Evolutionary conservation across 768 basidiomycete species (phyloP).

Genomic region (Trametes coccinea): DNA sequence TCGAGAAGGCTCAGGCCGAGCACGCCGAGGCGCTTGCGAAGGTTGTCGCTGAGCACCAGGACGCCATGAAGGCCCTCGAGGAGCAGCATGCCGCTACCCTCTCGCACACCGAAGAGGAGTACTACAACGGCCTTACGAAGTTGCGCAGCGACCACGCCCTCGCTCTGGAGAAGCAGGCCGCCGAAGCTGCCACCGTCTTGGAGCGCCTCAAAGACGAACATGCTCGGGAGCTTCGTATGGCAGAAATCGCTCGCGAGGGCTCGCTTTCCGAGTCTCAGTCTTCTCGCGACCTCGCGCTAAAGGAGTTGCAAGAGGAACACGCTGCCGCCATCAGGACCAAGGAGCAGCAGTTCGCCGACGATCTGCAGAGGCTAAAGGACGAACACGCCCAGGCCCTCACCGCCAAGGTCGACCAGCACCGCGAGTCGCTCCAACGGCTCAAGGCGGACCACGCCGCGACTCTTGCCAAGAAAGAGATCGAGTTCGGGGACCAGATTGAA

Average conservation of each 20-base stretch:
- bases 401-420: slow-evolving; percentile 62
- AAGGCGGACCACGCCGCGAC: slow-evolving; percentile 58
- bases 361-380: slow-evolving; percentile 63
- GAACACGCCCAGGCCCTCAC: slow-evolving; percentile 58
- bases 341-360: slow-evolving; percentile 63
- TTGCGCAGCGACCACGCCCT: slow-evolving; percentile 72
- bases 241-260: slow-evolving; percentile 74
- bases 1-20: slow-evolving; percentile 51
- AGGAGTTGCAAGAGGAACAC: slow-evolving; percentile 74
- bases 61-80: slow-evolving; percentile 59
- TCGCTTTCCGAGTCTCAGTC: slow-evolving; percentile 74
- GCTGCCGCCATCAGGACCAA: slow-evolving; percentile 62
- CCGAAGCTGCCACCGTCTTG: slow-evolving; percentile 60
- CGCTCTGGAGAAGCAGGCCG: slow-evolving; percentile 59
- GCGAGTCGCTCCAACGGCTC: slow-evolving; percentile 56
- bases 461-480: slow-evolving; percentile 63
- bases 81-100: slow-evolving; percentile 57
- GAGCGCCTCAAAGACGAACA: slow-evolving; percentile 79
- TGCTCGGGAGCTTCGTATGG: slow-evolving; percentile 66
- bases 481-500: slow-evolving; percentile 59
- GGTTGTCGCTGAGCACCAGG: slow-evolving; percentile 53
- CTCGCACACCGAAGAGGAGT: slow-evolving; percentile 75
- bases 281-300: slow-evolving; percentile 58
- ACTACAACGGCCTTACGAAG: slow-evolving; percentile 77
- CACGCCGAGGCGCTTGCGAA: slow-evolving; percentile 55